Evolutionary conservation across 768 basidiomycete genomes (phyloP), one percentile per base, ranked within the genome.

Genomic region (Cubamyces lactineus): DNA sequence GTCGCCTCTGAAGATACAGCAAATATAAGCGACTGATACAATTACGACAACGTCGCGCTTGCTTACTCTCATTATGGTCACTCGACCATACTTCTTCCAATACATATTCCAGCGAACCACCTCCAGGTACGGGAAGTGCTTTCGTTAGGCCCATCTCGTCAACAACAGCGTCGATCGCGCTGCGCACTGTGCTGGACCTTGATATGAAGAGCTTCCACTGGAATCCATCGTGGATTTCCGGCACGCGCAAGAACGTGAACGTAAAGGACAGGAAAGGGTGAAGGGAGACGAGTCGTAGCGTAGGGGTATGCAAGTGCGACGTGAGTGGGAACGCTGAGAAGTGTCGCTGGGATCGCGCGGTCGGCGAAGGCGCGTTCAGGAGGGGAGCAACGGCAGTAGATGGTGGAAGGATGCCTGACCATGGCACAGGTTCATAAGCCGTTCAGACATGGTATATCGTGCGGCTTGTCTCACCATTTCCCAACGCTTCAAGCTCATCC

Each of bases 141-240:
- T 82, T 89, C n/a, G 84, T 74, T 23, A 94, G 74, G 2, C 91
- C 92, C 3, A 94, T 79, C 66, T 91, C 86, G 34, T 83, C 82
- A 11, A 83, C 67, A 9, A 90, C 73, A 7, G 69, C 66, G 34
- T 81, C 74, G 48, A 91, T 70, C 16, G 85, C 77, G 45, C 87
- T 82, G n/a, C 76, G 71, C 2, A 86, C 84, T 3, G 83, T 84
- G 49, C 79, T 83, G 2, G 73, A 75, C 57, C 81, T 80, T 4
- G 88, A 83, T 57, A 93, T 78, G 73, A 86, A 94, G 42, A 84
- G 65, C 53, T 80, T 86, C 78, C 87, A 86, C 64, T 77, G 68
- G 67, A 87, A 92, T 2, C 80, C 87, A 67, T 94, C 92, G 53
- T 87, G 82, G 59, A 94, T 84, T 71, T 92, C 88, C 2, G 91